Conservation (phyloP, 176 grass and related monocot species). For the Themeda triandra region DNA sequence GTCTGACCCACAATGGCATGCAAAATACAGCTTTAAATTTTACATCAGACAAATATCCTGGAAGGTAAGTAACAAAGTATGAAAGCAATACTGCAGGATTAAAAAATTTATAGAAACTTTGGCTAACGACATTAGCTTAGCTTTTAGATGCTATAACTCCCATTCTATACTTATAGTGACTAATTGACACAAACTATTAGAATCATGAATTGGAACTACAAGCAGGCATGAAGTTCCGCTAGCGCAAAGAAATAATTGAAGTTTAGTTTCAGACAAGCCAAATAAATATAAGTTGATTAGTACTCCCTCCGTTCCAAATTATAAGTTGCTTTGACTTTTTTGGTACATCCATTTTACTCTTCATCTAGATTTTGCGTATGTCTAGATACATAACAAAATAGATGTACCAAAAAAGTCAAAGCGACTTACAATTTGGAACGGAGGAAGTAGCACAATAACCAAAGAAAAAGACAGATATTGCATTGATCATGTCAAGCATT, state of each 20-base stretch:
- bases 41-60: slow-evolving; percentile 6
- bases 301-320: no score
- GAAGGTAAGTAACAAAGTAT: slow-evolving; percentile 10
- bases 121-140: neutral
- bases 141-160: neutral
- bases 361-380: no score
- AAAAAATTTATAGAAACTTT: neutral
- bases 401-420: no score
- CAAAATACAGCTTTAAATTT: neutral
- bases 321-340: no score
- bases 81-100: neutral
- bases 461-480: neutral
- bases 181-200: neutral
- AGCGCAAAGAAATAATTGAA: neutral
- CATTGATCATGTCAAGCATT: neutral
- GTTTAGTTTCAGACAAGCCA: neutral
- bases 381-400: no score
- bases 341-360: no score
- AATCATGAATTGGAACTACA: neutral
- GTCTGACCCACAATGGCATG: slow-evolving; percentile 8
- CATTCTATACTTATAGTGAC: neutral
- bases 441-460: no score
- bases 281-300: neutral
- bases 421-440: no score
- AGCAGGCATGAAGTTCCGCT: neutral